Conservation (phyloP, 257 asterid species). For the Mentha longifolia region DNA sequence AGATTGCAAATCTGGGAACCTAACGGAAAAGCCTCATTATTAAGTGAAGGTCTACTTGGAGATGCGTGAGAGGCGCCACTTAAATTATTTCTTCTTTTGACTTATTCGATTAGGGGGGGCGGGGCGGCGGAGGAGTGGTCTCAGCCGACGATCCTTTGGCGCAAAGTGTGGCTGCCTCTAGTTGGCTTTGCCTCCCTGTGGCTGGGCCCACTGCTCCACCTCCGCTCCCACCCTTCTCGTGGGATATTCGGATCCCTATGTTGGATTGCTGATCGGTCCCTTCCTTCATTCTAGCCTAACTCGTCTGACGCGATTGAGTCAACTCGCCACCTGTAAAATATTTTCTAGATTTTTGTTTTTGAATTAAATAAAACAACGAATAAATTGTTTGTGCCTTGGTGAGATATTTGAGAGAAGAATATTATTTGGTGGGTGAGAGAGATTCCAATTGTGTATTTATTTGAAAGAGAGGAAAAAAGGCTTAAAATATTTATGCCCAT, state of each 20-base stretch:
- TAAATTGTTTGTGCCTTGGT: no score
- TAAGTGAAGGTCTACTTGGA: constrained; percentile 50
- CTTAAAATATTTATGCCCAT: constrained; percentile 30
- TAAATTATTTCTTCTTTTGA: constrained; percentile 31
- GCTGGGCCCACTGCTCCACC: constrained; percentile 35
- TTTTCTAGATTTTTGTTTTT: constrained; percentile 7
- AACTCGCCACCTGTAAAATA: constrained; percentile 5
- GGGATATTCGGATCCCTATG: constrained; percentile 49
- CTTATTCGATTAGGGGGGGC: constrained; percentile 55
- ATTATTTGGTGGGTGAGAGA: not conserved
- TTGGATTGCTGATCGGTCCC: constrained; percentile 27
- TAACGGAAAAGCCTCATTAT: constrained; percentile 16
- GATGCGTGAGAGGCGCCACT: constrained; percentile 52
- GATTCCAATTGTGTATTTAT: constrained; percentile 22
- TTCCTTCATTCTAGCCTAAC: constrained; percentile 21
- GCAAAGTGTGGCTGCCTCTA: constrained; percentile 47
- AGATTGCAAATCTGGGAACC: not conserved
- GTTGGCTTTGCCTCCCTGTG: constrained; percentile 37
- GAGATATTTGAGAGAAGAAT: constrained; percentile 20
- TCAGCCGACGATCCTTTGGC: constrained; percentile 47
- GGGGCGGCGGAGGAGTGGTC: constrained; percentile 49
- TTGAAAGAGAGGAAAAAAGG: constrained; percentile 8
- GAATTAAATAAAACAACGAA: not conserved
- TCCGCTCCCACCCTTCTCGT: constrained; percentile 18
- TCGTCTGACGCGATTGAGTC: constrained; percentile 26